Percentiles rank a stretch among this genome's conserved stretches.
phyloP scores from a whole-genome alignment of 2,329 filamentous ascomycete species.

The Sclerotinia minor region DNA sequence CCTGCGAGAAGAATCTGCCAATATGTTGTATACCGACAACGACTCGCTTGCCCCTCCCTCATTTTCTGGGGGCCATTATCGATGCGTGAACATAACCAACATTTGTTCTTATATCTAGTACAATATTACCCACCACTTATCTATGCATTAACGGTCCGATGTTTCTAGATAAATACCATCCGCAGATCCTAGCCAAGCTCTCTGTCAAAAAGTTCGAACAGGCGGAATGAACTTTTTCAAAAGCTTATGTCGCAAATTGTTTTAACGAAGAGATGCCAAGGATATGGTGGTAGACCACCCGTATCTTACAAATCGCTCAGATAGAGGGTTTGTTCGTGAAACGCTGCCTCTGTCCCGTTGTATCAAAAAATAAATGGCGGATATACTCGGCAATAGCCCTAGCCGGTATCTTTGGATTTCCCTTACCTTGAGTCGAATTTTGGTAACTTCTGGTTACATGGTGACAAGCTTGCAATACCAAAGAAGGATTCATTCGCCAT shows the following conservation, averaged over 20 bases:
- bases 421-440: not conserved
- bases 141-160: slow-evolving; percentile 8
- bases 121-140: not conserved
- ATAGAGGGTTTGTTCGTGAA: slow-evolving; percentile 9
- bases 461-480: not conserved
- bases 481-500: not conserved
- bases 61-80: not conserved
- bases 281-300: not conserved
- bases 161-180: not conserved
- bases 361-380: slow-evolving; percentile 12
- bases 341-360: slow-evolving; percentile 10
- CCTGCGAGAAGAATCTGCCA: not conserved
- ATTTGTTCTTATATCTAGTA: not conserved
- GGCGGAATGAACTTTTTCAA: slow-evolving; percentile 6
- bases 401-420: slow-evolving; percentile 6
- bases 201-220: slow-evolving; percentile 18
- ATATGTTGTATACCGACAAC: not conserved
- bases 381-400: slow-evolving; percentile 3
- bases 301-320: slow-evolving; percentile 2
- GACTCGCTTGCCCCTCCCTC: slow-evolving; percentile 3
- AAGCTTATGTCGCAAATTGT: slow-evolving; percentile 9
- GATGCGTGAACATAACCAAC: slow-evolving; percentile 3
- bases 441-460: not conserved
- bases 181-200: slow-evolving; percentile 14
- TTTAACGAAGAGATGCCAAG: slow-evolving; percentile 13